Conservation (phyloP, 371 early-diverging fungal species). For the Coemansia sp. region DNA sequence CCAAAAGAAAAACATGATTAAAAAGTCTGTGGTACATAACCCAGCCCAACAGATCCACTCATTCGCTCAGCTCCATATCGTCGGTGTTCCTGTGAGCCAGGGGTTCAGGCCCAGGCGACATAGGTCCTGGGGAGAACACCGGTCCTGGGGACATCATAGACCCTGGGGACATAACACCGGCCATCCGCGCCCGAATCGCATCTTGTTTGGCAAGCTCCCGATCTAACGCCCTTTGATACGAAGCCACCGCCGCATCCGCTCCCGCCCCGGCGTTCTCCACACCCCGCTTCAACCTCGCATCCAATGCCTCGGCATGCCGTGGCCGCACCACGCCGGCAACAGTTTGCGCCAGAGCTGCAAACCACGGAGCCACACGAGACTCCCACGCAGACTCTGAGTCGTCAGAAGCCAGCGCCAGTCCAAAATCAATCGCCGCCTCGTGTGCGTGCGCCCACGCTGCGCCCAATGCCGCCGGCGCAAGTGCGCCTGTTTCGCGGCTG, state of each 20-base stretch:
- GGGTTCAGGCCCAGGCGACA: constrained; percentile 29
- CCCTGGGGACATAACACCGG: constrained; percentile 16
- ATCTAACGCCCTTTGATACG: constrained; percentile 42
- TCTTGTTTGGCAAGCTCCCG: constrained; percentile 37
- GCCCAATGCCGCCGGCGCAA: constrained; percentile 41
- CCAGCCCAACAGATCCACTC: background rate
- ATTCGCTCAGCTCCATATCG: constrained; percentile 32
- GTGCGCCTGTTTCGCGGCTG: background rate
- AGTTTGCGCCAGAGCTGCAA: constrained; percentile 42
- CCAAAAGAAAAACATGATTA: background rate
- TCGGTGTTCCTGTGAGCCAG: constrained; percentile 8
- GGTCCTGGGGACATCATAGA: background rate
- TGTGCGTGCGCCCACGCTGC: constrained; percentile 30
- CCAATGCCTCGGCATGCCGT: constrained; percentile 40
- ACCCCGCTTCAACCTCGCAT: constrained; percentile 2
- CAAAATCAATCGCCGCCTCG: constrained; percentile 22
- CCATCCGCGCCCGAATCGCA: constrained; percentile 45
- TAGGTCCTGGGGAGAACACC: background rate
- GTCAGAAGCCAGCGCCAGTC: constrained; percentile 1
- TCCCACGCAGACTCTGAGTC: constrained; percentile 19
- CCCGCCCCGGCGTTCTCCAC: constrained; percentile 6
- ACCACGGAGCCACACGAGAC: constrained; percentile 31
- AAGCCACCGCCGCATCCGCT: constrained; percentile 16
- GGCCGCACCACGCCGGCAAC: constrained; percentile 42
- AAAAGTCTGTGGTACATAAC: background rate